phyloP scores from a whole-genome alignment of 1,139 yeast species.

The Protomyces pachydermus region DNA sequence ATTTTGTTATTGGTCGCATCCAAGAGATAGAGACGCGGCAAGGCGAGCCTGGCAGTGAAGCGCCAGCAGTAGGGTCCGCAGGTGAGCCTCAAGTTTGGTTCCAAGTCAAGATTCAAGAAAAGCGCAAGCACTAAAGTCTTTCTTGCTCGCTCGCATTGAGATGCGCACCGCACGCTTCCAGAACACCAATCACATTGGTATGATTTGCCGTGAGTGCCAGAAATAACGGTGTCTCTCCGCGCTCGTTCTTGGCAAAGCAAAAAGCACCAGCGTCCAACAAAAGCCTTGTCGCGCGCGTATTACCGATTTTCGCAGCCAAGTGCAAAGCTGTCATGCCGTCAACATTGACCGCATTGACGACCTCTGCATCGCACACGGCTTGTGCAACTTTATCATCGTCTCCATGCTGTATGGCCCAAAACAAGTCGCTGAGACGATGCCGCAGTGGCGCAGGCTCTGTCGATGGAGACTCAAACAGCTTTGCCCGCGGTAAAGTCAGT shows the following conservation, averaged over 20 bases:
- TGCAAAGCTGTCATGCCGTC: conserved; percentile 19
- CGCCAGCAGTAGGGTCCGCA: not conserved
- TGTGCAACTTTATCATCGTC: not conserved
- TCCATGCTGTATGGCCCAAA: conserved; percentile 6
- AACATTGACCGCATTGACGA: conserved; percentile 7
- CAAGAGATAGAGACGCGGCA: conserved; percentile 10
- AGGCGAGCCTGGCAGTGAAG: conserved; percentile 14
- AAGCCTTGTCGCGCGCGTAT: not conserved
- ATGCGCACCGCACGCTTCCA: conserved; percentile 19
- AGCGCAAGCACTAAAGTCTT: not conserved
- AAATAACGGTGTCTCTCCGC: conserved; percentile 19
- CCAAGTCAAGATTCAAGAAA: not conserved
- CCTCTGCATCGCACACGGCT: conserved; percentile 1
- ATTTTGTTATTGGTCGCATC: conserved; percentile 21
- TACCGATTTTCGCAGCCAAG: conserved; percentile 8
- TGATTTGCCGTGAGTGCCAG: not conserved
- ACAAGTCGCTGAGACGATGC: conserved; percentile 7
- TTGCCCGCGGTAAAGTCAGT: conserved; percentile 1
- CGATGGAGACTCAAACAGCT: not conserved
- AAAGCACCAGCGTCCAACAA: conserved; percentile 12
- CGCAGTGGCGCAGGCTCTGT: conserved; percentile 6
- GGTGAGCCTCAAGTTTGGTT: not conserved
- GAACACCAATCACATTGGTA: not conserved
- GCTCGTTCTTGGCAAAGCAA: conserved; percentile 10
- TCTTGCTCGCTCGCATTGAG: not conserved